A percentile compares a stretch with the other conserved stretches of the same genome.
These are phyloP conservation scores for Chenopodium quinoa DNA, from an alignment of 148 eudicot species.

Conservation along the genomic window DNA sequence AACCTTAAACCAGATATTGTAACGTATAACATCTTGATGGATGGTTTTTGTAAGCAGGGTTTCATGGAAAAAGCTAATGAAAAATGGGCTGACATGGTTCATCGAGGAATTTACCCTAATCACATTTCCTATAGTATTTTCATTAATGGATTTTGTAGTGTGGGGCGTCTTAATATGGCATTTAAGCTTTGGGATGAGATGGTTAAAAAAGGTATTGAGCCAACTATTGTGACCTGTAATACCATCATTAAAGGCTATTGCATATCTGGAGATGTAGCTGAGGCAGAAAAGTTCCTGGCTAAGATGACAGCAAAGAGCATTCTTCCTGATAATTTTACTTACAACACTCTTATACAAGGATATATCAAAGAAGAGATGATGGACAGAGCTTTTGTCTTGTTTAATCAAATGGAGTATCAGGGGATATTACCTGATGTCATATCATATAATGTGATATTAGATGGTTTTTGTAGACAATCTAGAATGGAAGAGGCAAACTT, in stretches of 20 bases:
- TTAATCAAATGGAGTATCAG: constrained; percentile 58
- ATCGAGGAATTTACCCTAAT: constrained; percentile 47
- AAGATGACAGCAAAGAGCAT: constrained; percentile 42
- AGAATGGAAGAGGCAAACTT: constrained; percentile 62
- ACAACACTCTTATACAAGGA: constrained; percentile 77
- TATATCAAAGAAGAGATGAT: constrained; percentile 59
- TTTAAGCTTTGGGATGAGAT: constrained; percentile 75
- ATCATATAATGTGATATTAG: constrained; percentile 63
- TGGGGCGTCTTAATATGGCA: constrained; percentile 48
- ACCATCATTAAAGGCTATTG: constrained; percentile 72
- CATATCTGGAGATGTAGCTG: constrained; percentile 43
- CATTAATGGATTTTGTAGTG: constrained; percentile 61
- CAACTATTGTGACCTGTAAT: constrained; percentile 66
- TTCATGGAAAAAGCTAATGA: constrained; percentile 57
- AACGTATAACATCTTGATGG: constrained; percentile 72
- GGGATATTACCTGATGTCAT: constrained; percentile 63
- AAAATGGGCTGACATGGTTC: constrained; percentile 53
- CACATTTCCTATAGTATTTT: constrained; percentile 58
- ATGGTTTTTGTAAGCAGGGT: constrained; percentile 79
- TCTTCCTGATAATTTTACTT: constrained; percentile 55
- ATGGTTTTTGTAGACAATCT: constrained; percentile 66
- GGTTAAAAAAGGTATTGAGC: constrained; percentile 60
- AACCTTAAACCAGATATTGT: constrained; percentile 73
- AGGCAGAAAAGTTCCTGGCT: constrained; percentile 49
- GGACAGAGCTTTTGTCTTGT: constrained; percentile 54